Evolutionary conservation across 768 basidiomycete species (phyloP).

Genomic region (Amanita jacksonii): DNA sequence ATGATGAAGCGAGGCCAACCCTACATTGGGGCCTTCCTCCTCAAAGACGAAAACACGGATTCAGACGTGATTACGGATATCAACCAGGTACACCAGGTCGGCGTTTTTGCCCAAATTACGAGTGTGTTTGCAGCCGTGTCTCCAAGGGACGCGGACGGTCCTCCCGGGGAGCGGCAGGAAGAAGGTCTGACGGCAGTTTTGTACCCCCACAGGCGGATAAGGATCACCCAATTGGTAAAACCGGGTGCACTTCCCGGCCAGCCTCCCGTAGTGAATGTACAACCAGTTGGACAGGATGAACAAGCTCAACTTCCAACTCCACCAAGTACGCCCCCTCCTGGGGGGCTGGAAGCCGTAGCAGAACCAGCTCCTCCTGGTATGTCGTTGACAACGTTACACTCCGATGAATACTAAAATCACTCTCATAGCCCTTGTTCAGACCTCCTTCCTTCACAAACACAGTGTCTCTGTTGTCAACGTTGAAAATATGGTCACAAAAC

Average conservation of each 20-base stretch:
- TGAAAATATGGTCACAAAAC: slow-evolving; percentile 69
- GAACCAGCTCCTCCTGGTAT: slow-evolving; percentile 8
- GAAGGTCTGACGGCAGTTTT: slow-evolving; percentile 92
- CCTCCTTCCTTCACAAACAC: slow-evolving; percentile 75
- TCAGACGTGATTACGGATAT: slow-evolving; percentile 87
- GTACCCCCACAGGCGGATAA: slow-evolving; percentile 87
- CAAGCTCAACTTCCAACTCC: slow-evolving; percentile 34
- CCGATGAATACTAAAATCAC: background rate
- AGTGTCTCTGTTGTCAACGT: slow-evolving; percentile 84
- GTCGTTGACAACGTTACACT: background rate
- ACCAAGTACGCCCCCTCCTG: slow-evolving; percentile 32
- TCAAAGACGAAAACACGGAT: slow-evolving; percentile 90
- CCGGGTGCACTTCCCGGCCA: slow-evolving; percentile 41
- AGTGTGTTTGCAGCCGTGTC: slow-evolving; percentile 65
- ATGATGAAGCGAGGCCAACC: slow-evolving; percentile 96
- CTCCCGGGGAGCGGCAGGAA: slow-evolving; percentile 58
- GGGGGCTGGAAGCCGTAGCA: slow-evolving; percentile 12
- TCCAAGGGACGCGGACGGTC: slow-evolving; percentile 10
- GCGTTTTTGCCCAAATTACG: slow-evolving; percentile 96
- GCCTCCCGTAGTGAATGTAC: slow-evolving; percentile 22
- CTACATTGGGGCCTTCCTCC: slow-evolving; percentile 91
- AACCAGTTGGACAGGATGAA: slow-evolving; percentile 32
- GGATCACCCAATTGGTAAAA: slow-evolving; percentile 80
- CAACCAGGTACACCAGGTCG: slow-evolving; percentile 83
- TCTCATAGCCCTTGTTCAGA: slow-evolving; percentile 51